These are phyloP conservation scores for Lophiostoma macrostomum DNA, from an alignment of 495 filamentous ascomycete genomes.

Conservation along the genomic window DNA sequence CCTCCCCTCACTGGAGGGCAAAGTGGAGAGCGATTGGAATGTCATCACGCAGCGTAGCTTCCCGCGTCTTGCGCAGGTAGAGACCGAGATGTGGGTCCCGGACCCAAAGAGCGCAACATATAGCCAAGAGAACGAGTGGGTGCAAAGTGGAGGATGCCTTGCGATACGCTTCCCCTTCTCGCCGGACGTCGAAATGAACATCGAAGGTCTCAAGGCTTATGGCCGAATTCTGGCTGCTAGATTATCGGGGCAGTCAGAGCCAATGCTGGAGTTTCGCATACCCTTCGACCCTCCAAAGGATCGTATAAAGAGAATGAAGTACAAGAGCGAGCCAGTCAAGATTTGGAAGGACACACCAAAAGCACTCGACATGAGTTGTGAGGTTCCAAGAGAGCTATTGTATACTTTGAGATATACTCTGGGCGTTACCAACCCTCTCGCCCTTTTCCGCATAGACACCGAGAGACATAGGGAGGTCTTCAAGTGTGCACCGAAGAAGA, in stretches of 20 bases:
- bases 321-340: conserved; percentile 59
- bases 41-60: conserved; percentile 79
- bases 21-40: conserved; percentile 60
- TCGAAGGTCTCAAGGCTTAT: conserved; percentile 28
- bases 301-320: conserved; percentile 52
- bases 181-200: conserved; percentile 29
- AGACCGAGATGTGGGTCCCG: conserved; percentile 76
- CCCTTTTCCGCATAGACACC: conserved; percentile 69
- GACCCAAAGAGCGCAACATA: conserved; percentile 55
- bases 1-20: conserved; percentile 33
- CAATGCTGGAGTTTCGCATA: conserved; percentile 50
- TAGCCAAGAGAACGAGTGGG: conserved; percentile 44
- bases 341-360: conserved; percentile 73
- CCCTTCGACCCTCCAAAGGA: conserved; percentile 60
- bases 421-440: conserved; percentile 61
- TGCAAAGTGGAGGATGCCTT: conserved; percentile 55
- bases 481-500: conserved; percentile 69
- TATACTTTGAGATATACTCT: conserved; percentile 55
- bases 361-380: conserved; percentile 47
- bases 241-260: conserved; percentile 17
- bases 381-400: conserved; percentile 51
- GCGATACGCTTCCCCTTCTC: conserved; percentile 57
- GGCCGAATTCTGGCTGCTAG: conserved; percentile 32
- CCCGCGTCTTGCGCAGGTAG: conserved; percentile 66
- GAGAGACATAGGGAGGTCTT: conserved; percentile 62